A percentile compares a stretch with the other conserved stretches of the same genome.
These are phyloP conservation scores for Acanthamoeba sp. DNA, from an alignment of 208 protist genomes.

Conservation along the genomic window DNA sequence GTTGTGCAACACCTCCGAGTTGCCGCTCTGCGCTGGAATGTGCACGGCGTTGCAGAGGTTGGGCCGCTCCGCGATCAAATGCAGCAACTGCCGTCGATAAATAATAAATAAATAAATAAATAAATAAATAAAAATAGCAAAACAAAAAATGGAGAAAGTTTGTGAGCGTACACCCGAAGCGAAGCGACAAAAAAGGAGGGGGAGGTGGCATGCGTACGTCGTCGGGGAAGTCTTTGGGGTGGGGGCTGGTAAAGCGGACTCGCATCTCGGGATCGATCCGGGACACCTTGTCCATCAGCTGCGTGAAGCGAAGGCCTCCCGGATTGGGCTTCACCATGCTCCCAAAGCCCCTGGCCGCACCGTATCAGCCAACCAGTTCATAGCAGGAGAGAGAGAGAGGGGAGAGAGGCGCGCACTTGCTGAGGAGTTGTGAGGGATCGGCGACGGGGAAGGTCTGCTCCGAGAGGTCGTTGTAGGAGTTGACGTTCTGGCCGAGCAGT, in stretches of 20 bases:
- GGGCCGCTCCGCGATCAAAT: conserved; percentile 84
- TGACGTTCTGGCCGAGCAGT: conserved; percentile 94
- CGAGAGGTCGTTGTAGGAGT: conserved; percentile 87
- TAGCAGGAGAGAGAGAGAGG: too few species aligned
- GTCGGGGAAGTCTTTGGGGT: conserved; percentile 94
- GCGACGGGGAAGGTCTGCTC: neutral
- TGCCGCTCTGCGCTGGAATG: conserved; percentile 91
- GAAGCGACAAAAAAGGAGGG: too few species aligned
- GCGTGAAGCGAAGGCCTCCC: conserved; percentile 88
- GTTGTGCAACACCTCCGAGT: conserved; percentile 80
- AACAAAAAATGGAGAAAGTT: too few species aligned
- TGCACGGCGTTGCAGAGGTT: conserved; percentile 92
- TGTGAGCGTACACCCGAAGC: too few species aligned
- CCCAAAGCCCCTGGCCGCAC: conserved; percentile 72
- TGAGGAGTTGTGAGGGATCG: neutral
- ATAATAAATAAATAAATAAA: too few species aligned
- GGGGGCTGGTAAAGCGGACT: conserved; percentile 92
- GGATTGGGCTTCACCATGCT: conserved; percentile 78
- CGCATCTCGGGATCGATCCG: conserved; percentile 88
- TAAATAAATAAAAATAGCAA: too few species aligned
- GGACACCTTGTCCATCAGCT: conserved; percentile 86
- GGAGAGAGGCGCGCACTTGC: conserved; percentile 16
- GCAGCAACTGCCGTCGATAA: conserved; percentile 77
- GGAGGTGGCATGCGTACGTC: too few species aligned
- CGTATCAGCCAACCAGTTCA: too few species aligned